A percentile compares a stretch with the other conserved stretches of the same genome.
These are phyloP conservation scores for Teratosphaeria epicoccoides DNA, from an alignment of 2,329 filamentous ascomycete species.

Conservation along the genomic window DNA sequence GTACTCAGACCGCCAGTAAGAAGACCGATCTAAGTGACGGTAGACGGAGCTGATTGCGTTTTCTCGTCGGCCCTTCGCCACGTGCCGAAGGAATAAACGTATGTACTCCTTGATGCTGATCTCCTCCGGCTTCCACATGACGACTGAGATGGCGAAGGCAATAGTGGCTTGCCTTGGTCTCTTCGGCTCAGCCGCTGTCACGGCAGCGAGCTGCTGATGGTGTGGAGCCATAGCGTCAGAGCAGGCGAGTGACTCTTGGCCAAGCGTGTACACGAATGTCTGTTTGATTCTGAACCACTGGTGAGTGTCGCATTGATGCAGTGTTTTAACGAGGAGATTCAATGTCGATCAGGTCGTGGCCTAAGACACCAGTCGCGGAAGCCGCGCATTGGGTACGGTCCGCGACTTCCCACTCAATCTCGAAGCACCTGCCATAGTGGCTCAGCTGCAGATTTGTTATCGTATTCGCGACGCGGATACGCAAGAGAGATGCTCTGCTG, in stretches of 20 bases:
- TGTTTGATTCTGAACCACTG: too few relatives aligned
- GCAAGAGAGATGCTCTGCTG: too few relatives aligned
- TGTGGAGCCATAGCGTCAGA: background rate
- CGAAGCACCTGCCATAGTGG: too few relatives aligned
- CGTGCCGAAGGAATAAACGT: slow-evolving; percentile 26
- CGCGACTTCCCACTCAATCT: too few relatives aligned
- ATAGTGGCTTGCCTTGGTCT: slow-evolving; percentile 10
- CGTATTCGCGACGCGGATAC: too few relatives aligned
- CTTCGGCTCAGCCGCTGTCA: slow-evolving; percentile 1
- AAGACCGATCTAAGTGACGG: slow-evolving; percentile 30
- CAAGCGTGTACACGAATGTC: background rate
- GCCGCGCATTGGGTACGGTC: too few relatives aligned
- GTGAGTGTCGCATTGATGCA: too few relatives aligned
- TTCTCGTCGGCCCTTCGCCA: slow-evolving; percentile 16
- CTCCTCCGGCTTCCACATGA: slow-evolving; percentile 29
- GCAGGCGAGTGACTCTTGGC: background rate
- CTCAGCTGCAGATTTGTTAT: too few relatives aligned
- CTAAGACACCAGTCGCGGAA: too few relatives aligned
- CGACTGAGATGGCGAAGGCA: slow-evolving; percentile 18
- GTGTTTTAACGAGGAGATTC: too few relatives aligned
- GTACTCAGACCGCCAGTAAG: slow-evolving; percentile 28
- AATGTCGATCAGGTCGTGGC: too few relatives aligned
- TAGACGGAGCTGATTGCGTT: slow-evolving; percentile 16
- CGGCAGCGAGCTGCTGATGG: background rate
- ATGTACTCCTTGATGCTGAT: slow-evolving; percentile 25